phyloP scores from a whole-genome alignment of 2,329 filamentous ascomycete genomes.

The Diaporthe sp. region DNA sequence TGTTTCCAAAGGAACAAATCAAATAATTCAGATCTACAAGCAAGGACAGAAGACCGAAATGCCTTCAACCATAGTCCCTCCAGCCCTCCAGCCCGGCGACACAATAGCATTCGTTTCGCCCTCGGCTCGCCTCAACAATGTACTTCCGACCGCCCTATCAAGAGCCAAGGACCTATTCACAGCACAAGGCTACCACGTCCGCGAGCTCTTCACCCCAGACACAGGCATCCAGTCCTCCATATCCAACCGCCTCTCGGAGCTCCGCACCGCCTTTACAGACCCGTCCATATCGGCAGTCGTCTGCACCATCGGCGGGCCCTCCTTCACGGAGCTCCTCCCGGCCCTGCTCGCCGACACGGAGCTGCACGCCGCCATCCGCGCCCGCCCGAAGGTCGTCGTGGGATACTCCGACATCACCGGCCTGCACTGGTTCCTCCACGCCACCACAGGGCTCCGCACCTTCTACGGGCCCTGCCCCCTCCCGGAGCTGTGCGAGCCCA shows the following conservation, averaged over 20 bases:
- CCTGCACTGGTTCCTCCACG: slow-evolving; percentile 58
- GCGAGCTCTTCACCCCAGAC: slow-evolving; percentile 51
- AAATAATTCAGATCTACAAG: too few relatives aligned
- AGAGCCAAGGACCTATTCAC: slow-evolving; percentile 51
- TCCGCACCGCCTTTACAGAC: slow-evolving; percentile 56
- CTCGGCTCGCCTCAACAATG: slow-evolving; percentile 54
- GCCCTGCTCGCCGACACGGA: slow-evolving; percentile 53
- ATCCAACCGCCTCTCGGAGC: slow-evolving; percentile 53
- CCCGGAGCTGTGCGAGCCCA: slow-evolving; percentile 54
- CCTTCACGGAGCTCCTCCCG: slow-evolving; percentile 57
- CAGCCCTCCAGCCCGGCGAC: slow-evolving; percentile 50
- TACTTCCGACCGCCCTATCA: slow-evolving; percentile 47
- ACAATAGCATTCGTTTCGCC: slow-evolving; percentile 59
- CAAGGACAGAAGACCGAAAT: not conserved
- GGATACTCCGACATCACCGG: slow-evolving; percentile 59
- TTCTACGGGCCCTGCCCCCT: slow-evolving; percentile 59
- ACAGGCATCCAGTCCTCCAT: slow-evolving; percentile 52
- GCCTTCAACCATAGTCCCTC: not conserved
- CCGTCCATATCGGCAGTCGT: slow-evolving; percentile 53
- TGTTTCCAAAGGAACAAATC: not conserved
- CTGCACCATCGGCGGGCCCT: slow-evolving; percentile 56
- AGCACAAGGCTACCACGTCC: slow-evolving; percentile 53
- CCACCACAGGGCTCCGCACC: slow-evolving; percentile 55
- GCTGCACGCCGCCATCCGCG: slow-evolving; percentile 51
- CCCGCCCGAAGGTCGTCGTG: slow-evolving; percentile 58